Base-by-base conservation (phyloP, 2,329 filamentous ascomycete species). In the Spiromastix sp. region DNA sequence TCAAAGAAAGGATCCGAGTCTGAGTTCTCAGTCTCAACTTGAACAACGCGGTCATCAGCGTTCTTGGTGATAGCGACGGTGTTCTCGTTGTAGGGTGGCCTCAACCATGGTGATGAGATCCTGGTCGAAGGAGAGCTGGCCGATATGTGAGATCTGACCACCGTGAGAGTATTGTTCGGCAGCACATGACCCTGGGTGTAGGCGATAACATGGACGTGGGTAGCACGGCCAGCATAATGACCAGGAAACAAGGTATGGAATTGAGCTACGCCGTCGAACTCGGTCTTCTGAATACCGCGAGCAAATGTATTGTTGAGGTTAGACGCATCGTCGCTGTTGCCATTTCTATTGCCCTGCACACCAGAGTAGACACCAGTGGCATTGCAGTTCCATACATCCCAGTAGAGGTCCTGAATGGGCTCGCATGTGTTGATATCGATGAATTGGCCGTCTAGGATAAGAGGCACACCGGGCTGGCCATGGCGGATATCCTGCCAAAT, bases 1-100 rank as follows among this genome's bases (percentile, higher is more conserved):
- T 74, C 66, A 7, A 70, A 57, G 48, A 73, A 64, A 1, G 71
- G 71, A 39, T 71, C 67, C 35, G 66, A 67, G 27, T 61, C 56
- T n/a, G n/a, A n/a, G 4, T 55, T 59, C 31, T 59, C 60, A 7
- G 64, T 59, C 44, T 63, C 56, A 40, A 49, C 42, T 11, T 61
- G 50, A 43, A 62, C 60, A 39, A 61, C 57, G 24, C 46, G 41
- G 40, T 70, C 67, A 44, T 71, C 22, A 10, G 22, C 12, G 12
- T 25, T 25, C 12, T 10, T 10, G 10, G 12, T 12, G 5, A 25
- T 10, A 12, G 22, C 10, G 4, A 25, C 10, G 3, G 4, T 10
- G 12, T 10, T 5, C 10, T 10, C 12, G 22, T 5, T 25, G 12
- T 25, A 25, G 4, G 22, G 22, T 10, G 10, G 22, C 12, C 22